Evolutionary conservation across 352 stramenopile species (phyloP).

Genomic region (Phytophthora meadii): DNA sequence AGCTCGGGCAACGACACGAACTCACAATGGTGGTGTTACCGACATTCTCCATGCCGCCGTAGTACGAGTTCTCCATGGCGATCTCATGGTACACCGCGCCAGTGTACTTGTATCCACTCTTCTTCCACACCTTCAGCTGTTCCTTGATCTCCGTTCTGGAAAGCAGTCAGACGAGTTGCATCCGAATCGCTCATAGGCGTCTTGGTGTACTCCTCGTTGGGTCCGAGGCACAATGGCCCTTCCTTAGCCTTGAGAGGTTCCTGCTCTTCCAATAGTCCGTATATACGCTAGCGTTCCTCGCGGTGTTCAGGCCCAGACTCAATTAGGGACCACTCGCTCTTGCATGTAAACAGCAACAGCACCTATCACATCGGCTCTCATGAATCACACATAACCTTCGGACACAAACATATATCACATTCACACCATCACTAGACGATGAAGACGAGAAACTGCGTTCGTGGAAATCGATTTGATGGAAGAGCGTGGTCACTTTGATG

Average conservation of each 20-base stretch:
- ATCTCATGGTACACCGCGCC: conserved; percentile 83
- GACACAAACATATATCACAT: too few relatives aligned
- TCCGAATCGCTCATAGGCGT: conserved; percentile 51
- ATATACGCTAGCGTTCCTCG: conserved; percentile 75
- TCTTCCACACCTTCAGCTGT: conserved; percentile 73
- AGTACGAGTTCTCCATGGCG: conserved; percentile 87
- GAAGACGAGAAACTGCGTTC: too few relatives aligned
- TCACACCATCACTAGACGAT: too few relatives aligned
- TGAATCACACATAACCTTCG: too few relatives aligned
- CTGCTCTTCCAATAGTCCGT: conserved; percentile 68
- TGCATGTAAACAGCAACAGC: too few relatives aligned
- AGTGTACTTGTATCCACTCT: conserved; percentile 88
- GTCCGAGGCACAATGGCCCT: conserved; percentile 60
- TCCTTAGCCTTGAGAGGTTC: conserved; percentile 75
- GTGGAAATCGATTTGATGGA: too few relatives aligned
- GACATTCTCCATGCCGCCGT: conserved; percentile 85
- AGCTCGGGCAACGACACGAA: conserved; percentile 73
- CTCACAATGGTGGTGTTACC: conserved; percentile 85
- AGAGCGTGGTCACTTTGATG: too few relatives aligned
- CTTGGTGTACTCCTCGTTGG: conserved; percentile 60
- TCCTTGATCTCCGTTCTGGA: conserved; percentile 69
- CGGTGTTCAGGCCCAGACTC: conserved; percentile 73
- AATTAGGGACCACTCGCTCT: too few relatives aligned
- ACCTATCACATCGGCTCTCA: too few relatives aligned
- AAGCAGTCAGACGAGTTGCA: conserved; percentile 45